Conservation (phyloP, 176 grass and related monocot genomes). For the Saccharum spontaneum region DNA sequence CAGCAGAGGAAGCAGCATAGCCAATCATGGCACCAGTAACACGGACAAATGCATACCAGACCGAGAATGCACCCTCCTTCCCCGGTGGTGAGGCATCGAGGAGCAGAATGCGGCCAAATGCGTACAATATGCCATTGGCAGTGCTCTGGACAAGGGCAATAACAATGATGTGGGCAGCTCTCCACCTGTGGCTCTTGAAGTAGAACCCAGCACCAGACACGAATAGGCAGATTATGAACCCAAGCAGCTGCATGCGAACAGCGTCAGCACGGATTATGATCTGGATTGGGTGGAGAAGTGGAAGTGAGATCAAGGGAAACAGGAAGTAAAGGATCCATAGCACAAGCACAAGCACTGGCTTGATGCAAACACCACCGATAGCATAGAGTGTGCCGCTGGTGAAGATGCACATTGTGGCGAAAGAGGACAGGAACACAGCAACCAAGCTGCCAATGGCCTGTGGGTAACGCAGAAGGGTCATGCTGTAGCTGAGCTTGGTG, state of each 20-base stretch:
- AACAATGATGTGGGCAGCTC: constrained; percentile 58
- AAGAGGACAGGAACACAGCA: constrained; percentile 72
- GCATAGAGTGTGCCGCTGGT: constrained; percentile 67
- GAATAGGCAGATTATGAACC: constrained; percentile 77
- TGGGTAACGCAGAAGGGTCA: constrained; percentile 59
- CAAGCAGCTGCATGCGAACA: constrained; percentile 85
- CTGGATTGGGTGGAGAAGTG: constrained; percentile 69
- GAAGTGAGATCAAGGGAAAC: constrained; percentile 70
- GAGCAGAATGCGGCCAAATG: constrained; percentile 66
- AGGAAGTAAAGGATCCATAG: constrained; percentile 90
- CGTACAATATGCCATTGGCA: constrained; percentile 65
- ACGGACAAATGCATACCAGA: constrained; percentile 64
- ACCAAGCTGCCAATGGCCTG: constrained; percentile 80
- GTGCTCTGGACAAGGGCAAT: constrained; percentile 78
- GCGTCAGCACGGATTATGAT: constrained; percentile 76
- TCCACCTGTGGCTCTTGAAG: constrained; percentile 73
- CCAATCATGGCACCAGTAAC: constrained; percentile 58
- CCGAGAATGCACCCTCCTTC: constrained; percentile 77
- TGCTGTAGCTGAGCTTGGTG: constrained; percentile 54
- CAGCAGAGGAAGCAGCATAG: constrained; percentile 64
- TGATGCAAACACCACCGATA: constrained; percentile 82
- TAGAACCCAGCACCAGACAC: constrained; percentile 83
- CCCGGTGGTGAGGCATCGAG: constrained; percentile 73
- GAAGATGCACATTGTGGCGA: constrained; percentile 94
- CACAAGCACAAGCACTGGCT: constrained; percentile 58